These are phyloP conservation scores for Sporothrix schenckii DNA, from an alignment of 2,329 filamentous ascomycete genomes.

Conservation along the genomic window DNA sequence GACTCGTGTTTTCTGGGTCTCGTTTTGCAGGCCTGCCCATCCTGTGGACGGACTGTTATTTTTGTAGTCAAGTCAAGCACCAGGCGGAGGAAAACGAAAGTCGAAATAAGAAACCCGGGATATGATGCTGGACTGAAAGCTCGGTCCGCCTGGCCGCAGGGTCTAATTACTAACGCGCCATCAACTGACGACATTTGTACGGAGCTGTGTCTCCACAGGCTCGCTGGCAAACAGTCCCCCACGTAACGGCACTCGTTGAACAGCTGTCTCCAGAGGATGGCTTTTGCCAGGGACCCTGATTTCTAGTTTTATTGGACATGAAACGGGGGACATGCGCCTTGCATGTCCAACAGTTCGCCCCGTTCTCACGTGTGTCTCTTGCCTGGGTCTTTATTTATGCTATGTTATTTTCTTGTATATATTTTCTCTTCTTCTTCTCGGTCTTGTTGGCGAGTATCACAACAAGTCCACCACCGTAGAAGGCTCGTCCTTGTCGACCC, in stretches of 20 bases:
- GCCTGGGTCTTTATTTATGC: background rate
- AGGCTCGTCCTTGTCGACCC: background rate
- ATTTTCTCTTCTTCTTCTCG: background rate
- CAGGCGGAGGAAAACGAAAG: background rate
- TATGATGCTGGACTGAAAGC: conserved; percentile 8
- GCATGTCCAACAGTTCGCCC: conserved; percentile 9
- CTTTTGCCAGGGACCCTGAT: background rate
- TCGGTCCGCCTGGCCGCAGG: conserved; percentile 19
- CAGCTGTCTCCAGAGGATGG: background rate
- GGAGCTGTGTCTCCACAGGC: background rate
- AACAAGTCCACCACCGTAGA: background rate
- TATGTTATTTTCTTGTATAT: background rate
- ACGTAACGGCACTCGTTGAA: conserved; percentile 3
- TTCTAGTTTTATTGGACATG: background rate
- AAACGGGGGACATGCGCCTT: background rate
- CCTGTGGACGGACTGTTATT: background rate
- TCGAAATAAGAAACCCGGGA: conserved; percentile 6
- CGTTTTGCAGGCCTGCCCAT: background rate
- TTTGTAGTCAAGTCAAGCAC: background rate
- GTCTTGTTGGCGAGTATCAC: background rate
- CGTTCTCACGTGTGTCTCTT: conserved; percentile 4
- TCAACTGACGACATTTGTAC: background rate
- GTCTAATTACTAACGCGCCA: background rate
- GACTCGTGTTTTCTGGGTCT: background rate
- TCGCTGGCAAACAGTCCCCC: background rate